Percentiles rank a stretch among this genome's conserved stretches.
These are phyloP conservation scores for Coniosporium uncinatum DNA, from an alignment of 2,329 filamentous ascomycete genomes.

Conservation along the genomic window DNA sequence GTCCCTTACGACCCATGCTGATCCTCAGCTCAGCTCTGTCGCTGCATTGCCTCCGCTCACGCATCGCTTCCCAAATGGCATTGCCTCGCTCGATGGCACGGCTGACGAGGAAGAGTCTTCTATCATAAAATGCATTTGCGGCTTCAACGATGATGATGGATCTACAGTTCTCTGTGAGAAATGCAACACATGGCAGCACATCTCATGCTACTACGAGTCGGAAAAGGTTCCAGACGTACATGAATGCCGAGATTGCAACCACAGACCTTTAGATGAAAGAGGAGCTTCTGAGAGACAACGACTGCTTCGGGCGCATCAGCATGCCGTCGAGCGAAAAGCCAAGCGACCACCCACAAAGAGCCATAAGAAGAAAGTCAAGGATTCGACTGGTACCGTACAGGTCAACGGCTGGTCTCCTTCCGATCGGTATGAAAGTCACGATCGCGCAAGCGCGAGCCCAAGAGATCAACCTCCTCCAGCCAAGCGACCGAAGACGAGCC, in stretches of 20 bases:
- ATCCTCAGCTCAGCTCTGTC: constrained; percentile 29
- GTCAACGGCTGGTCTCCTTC: constrained; percentile 59
- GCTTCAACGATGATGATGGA: constrained; percentile 91
- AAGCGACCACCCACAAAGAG: constrained; percentile 74
- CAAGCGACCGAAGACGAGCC: constrained; percentile 79
- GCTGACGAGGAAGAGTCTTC: constrained; percentile 69
- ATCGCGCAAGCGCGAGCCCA: constrained; percentile 42
- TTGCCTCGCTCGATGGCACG: constrained; percentile 29
- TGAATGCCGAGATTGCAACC: constrained; percentile 85
- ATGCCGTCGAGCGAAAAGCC: constrained; percentile 60
- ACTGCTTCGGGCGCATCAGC: constrained; percentile 51
- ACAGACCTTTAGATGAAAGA: constrained; percentile 50
- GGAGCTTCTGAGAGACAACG: constrained; percentile 70
- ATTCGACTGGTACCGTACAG: constrained; percentile 50
- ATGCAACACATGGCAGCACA: constrained; percentile 98
- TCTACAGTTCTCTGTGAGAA: constrained; percentile 95
- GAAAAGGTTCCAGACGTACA: constrained; percentile 71
- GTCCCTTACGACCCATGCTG: constrained; percentile 32
- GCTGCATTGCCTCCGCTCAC: constrained; percentile 20
- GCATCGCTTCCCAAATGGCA: constrained; percentile 19
- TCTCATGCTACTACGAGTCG: constrained; percentile 85
- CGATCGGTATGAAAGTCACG: constrained; percentile 46
- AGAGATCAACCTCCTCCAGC: constrained; percentile 53
- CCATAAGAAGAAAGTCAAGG: constrained; percentile 85
- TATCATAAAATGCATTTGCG: constrained; percentile 97